A percentile compares a stretch with the other conserved stretches of the same genome.
These are phyloP conservation scores for Papilionanthe hybrid DNA, from an alignment of 116 monocot species.

Conservation along the genomic window DNA sequence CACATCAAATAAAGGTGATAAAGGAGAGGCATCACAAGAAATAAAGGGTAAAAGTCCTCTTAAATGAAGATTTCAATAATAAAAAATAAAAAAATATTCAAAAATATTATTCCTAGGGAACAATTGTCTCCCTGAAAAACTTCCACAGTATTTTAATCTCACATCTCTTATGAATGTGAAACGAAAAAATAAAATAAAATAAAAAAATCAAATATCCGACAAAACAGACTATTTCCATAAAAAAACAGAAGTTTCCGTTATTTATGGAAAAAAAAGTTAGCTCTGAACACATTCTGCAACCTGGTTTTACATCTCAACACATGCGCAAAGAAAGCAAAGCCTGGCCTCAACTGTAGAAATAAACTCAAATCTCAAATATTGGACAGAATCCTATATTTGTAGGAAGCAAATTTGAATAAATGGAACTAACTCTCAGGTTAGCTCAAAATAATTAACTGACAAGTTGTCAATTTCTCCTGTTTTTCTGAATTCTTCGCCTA, in stretches of 20 bases:
- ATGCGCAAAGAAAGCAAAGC: background rate
- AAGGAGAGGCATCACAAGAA: background rate
- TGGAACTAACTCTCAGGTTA: constrained; percentile 12
- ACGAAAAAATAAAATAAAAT: background rate
- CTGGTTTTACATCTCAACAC: background rate
- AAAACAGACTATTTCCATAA: constrained; percentile 1
- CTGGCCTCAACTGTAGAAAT: background rate
- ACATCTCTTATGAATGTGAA: background rate
- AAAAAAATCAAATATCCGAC: background rate
- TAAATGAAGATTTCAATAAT: background rate
- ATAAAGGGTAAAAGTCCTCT: background rate
- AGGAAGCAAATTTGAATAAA: background rate
- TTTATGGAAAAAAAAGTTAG: background rate
- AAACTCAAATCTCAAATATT: constrained; percentile 1
- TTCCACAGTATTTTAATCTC: background rate
- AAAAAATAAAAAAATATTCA: background rate
- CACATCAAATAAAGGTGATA: background rate
- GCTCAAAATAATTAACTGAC: constrained; percentile 10
- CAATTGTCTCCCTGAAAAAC: background rate
- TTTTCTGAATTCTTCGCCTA: constrained; percentile 20
- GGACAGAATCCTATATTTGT: constrained; percentile 3
- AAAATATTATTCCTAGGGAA: background rate
- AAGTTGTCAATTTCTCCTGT: constrained; percentile 3
- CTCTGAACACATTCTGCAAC: background rate
- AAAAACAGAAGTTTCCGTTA: background rate